A percentile compares a stretch with the other conserved stretches of the same genome.
These are phyloP conservation scores for Aspergillus sp. DNA, from an alignment of 2,329 filamentous ascomycete genomes.

Conservation along the genomic window DNA sequence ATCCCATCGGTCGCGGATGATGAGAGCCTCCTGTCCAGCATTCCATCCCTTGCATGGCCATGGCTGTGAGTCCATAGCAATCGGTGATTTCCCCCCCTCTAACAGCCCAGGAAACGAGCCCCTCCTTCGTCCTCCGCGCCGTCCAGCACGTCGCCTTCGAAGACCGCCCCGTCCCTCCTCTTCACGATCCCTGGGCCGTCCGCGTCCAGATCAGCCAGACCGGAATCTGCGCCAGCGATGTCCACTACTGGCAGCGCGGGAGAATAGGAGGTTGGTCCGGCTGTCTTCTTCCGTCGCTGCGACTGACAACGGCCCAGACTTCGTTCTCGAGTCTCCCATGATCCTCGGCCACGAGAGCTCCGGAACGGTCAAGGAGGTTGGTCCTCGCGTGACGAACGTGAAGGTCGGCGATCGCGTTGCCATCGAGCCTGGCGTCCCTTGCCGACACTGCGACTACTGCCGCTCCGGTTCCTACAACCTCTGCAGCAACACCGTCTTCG, in stretches of 20 bases:
- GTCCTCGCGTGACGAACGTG: slow-evolving; percentile 14
- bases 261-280: slow-evolving; percentile 28
- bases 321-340: slow-evolving; percentile 34
- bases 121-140: slow-evolving; percentile 40
- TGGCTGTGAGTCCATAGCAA: neutral
- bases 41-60: neutral
- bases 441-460: slow-evolving; percentile 28
- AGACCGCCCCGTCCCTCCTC: slow-evolving; percentile 32
- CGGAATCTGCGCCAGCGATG: slow-evolving; percentile 41
- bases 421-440: slow-evolving; percentile 18
- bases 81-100: neutral
- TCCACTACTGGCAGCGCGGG: slow-evolving; percentile 36
- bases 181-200: slow-evolving; percentile 32
- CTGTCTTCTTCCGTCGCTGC: neutral
- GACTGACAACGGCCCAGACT: slow-evolving; percentile 21
- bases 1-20: neutral
- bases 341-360: slow-evolving; percentile 23
- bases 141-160: slow-evolving; percentile 39
- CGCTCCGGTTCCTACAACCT: slow-evolving; percentile 15
- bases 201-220: slow-evolving; percentile 39
- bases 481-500: slow-evolving; percentile 41
- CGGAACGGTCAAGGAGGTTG: slow-evolving; percentile 14
- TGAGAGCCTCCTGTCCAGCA: neutral
- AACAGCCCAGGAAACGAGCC: slow-evolving; percentile 13
- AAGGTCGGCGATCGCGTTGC: slow-evolving; percentile 15